Base-by-base conservation (phyloP, 805 yeast genomes). In the Saturnispora saitoi region DNA sequence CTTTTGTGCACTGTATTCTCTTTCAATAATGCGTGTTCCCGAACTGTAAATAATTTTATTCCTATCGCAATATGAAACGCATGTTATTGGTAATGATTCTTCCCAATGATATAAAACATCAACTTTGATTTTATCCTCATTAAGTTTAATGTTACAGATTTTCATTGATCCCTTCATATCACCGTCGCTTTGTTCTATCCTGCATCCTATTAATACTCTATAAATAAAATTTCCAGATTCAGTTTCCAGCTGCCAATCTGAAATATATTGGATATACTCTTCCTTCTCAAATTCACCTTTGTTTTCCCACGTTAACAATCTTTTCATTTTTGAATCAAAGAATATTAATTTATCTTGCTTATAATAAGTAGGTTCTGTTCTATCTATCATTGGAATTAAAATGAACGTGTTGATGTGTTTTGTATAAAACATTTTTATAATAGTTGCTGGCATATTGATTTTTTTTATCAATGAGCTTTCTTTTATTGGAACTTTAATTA, bases 171-270 rank as follows among this genome's bases (percentile, higher is more conserved):
- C 67, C n/a, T 51, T 32, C 17, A 15, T 20, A n/a, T 7, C 12
- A 11, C 24, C 38, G 20, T 51, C 32, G 3, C 52, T 54, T 26
- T 46, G 44, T 11, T 47, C 31, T 1, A 20, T 30, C 4, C 47
- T 48, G 48, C 71, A 69, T 1, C 73, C 73, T 20, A 70, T 48
- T 9, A 70, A 50, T 8, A 70, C 39, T 63, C 65, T 39, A 56
- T 50, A 40, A 58, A 63, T 7, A 49, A 49, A 31, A 54, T 54
- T 7, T 40, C 52, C 28, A 46, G 54, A 30, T 30, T 43, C 28
- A 53, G 48, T 50, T 50, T 52, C 12, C 57, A 69, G 56, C 14
- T 57, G 54, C 74, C 73, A 70, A 43, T 62, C 64, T n/a, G 62
- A 53, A 3, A 70, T 26, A 7, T 63, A 55, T 8, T 60, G 34